Conservation (phyloP, 345 rosid species). For the Hibiscus trionum region DNA sequence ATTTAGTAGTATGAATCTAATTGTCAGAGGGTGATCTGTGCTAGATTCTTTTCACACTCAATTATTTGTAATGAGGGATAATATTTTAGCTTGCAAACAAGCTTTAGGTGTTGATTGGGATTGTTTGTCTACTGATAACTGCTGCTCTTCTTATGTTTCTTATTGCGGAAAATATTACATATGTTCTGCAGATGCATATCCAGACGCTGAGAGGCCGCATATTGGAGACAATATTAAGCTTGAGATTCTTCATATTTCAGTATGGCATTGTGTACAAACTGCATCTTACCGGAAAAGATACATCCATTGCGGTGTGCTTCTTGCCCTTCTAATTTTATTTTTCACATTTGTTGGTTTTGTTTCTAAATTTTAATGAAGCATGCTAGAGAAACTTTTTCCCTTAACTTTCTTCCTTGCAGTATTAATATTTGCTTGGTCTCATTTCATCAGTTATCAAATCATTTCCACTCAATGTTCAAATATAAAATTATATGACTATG, state of each 20-base stretch:
- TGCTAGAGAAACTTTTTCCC: neutral
- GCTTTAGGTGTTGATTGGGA: slow-evolving; percentile 8
- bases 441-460: neutral
- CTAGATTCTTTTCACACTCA: neutral
- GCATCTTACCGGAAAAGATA: slow-evolving; percentile 51
- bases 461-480: neutral
- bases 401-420: neutral
- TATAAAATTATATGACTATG: neutral
- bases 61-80: neutral
- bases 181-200: slow-evolving; percentile 65
- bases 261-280: slow-evolving; percentile 97
- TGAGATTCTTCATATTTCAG: slow-evolving; percentile 85
- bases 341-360: neutral
- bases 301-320: slow-evolving; percentile 69
- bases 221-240: slow-evolving; percentile 79
- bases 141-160: neutral
- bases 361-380: neutral
- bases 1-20: neutral
- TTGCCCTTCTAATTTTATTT: slow-evolving; percentile 3
- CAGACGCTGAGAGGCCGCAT: slow-evolving; percentile 89
- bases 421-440: neutral
- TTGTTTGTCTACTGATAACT: neutral
- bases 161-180: neutral
- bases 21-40: neutral
- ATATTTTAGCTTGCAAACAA: neutral